Conservation (phyloP, 139 green algal genomes). For the Choricystis sp. region DNA sequence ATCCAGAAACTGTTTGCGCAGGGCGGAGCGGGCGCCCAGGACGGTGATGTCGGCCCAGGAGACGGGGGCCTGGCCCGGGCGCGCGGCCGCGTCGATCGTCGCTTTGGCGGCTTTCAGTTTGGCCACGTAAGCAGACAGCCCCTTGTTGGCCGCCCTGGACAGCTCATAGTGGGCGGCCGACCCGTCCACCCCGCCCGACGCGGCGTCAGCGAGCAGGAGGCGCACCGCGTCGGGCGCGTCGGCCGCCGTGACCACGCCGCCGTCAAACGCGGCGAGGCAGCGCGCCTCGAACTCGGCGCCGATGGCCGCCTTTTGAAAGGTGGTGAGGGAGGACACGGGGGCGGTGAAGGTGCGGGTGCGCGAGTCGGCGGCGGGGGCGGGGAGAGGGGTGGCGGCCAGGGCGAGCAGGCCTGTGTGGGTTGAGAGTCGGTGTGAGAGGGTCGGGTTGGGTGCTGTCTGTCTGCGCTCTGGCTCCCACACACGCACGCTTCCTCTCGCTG, state of each 20-base stretch:
- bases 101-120: slow-evolving; percentile 39
- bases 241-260: slow-evolving; percentile 27
- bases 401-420: not conserved
- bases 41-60: slow-evolving; percentile 45
- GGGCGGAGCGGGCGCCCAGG: slow-evolving; percentile 25
- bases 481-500: not conserved
- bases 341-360: too few relatives aligned
- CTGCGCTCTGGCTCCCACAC: not conserved
- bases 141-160: slow-evolving; percentile 42
- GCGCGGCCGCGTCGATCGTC: slow-evolving; percentile 34
- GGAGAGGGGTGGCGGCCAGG: not conserved
- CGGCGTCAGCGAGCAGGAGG: slow-evolving; percentile 55
- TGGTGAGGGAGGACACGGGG: slow-evolving; percentile 3
- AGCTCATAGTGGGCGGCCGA: slow-evolving; percentile 57
- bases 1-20: not conserved
- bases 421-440: not conserved
- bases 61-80: slow-evolving; percentile 28
- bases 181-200: slow-evolving; percentile 53
- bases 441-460: not conserved
- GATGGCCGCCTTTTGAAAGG: slow-evolving; percentile 8
- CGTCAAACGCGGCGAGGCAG: slow-evolving; percentile 12
- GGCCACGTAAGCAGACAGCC: slow-evolving; percentile 32
- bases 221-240: slow-evolving; percentile 31
- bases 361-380: too few relatives aligned
- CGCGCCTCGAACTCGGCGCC: slow-evolving; percentile 4